phyloP scores from a whole-genome alignment of 2,329 filamentous ascomycete genomes.

The Phialophora chinensis region DNA sequence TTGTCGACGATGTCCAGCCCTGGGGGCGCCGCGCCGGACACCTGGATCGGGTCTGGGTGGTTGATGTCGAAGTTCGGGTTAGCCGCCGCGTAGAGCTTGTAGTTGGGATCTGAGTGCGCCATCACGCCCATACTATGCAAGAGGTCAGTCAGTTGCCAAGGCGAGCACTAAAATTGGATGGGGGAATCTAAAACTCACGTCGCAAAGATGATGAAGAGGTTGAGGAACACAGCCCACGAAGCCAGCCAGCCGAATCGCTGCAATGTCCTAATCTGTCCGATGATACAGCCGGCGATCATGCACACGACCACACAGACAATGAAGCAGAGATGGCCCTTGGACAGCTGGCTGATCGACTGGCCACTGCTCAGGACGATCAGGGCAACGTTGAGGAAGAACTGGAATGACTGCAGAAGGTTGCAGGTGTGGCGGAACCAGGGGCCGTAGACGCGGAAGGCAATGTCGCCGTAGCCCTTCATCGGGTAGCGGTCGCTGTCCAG shows the following conservation, averaged over 20 bases:
- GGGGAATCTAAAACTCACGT: constrained; percentile 40
- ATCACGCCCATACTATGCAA: constrained; percentile 55
- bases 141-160: not conserved
- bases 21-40: constrained; percentile 24
- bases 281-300: constrained; percentile 56
- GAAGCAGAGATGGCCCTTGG: constrained; percentile 59
- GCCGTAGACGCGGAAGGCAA: constrained; percentile 50
- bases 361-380: constrained; percentile 61
- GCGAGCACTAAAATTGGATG: too few species aligned
- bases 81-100: constrained; percentile 45
- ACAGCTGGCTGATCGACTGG: constrained; percentile 61
- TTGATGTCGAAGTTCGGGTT: constrained; percentile 49
- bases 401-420: constrained; percentile 50
- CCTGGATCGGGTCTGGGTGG: constrained; percentile 48
- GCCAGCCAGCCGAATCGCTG: constrained; percentile 62
- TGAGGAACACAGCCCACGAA: constrained; percentile 63
- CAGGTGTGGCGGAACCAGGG: constrained; percentile 46
- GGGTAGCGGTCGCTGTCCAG: constrained; percentile 52
- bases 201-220: constrained; percentile 61
- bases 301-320: constrained; percentile 60
- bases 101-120: constrained; percentile 59
- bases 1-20: constrained; percentile 53
- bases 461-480: constrained; percentile 50
- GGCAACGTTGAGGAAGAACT: constrained; percentile 58
- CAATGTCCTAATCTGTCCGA: constrained; percentile 64